Percentiles rank a stretch among this genome's conserved stretches.
Evolutionary conservation across 345 rosid species (phyloP).

Genomic region (Acer yangbiense): DNA sequence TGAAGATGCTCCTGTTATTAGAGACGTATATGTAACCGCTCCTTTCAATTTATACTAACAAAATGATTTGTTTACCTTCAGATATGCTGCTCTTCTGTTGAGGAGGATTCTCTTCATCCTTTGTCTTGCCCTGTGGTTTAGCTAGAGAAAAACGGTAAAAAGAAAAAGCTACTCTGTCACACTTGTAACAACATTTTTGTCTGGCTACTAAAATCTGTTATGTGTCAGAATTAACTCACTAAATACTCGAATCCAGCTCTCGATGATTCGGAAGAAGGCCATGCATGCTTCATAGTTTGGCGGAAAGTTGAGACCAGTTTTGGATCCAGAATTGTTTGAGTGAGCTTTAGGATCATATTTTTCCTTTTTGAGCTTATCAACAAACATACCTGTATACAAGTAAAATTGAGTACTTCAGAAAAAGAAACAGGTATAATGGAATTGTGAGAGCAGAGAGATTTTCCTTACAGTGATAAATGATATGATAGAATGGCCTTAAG

Average conservation of each 20-base stretch:
- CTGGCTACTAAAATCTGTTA: not conserved
- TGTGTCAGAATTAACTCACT: conserved; percentile 6
- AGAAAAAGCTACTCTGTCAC: not conserved
- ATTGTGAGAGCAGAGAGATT: not conserved
- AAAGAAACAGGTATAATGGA: not conserved
- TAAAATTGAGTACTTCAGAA: not conserved
- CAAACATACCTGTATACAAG: not conserved
- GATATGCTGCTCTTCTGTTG: not conserved
- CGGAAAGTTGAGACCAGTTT: not conserved
- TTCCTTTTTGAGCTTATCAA: not conserved
- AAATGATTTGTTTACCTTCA: conserved; percentile 1
- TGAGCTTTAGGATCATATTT: not conserved
- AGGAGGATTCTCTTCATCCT: conserved; percentile 15
- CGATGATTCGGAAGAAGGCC: not conserved
- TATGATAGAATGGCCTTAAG: conserved; percentile 11
- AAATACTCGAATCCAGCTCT: not conserved
- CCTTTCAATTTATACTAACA: not conserved
- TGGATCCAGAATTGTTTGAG: not conserved
- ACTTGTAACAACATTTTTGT: not conserved
- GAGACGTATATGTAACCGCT: not conserved
- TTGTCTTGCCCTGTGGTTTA: not conserved
- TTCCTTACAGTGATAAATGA: conserved; percentile 25
- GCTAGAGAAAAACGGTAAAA: not conserved
- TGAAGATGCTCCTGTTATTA: conserved; percentile 3
- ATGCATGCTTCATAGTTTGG: not conserved